Evolutionary conservation across 768 basidiomycete genomes (phyloP).

Genomic region (Flagelloscypha sp.): DNA sequence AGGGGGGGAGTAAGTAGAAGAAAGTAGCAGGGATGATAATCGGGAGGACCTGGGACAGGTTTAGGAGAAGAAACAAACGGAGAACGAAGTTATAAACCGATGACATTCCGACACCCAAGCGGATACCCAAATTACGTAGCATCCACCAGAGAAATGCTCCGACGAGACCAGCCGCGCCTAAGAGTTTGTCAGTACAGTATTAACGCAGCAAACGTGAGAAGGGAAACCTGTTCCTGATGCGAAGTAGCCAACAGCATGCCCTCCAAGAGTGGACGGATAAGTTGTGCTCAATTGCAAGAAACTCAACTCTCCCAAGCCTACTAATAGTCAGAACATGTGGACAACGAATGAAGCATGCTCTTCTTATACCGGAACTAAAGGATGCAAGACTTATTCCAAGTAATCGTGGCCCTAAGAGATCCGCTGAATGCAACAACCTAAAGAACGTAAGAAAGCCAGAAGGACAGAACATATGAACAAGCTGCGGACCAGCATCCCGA

Average conservation of each 20-base stretch:
- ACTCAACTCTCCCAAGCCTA: constrained; percentile 89
- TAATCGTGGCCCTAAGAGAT: too few relatives aligned
- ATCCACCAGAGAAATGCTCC: constrained; percentile 97
- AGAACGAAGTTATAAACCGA: too few relatives aligned
- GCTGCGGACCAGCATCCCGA: constrained; percentile 71
- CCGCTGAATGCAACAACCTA: constrained; percentile 75
- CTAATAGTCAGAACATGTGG: background rate
- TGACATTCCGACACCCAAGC: constrained; percentile 73
- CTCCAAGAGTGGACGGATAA: constrained; percentile 60
- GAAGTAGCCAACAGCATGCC: constrained; percentile 72
- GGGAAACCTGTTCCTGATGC: background rate
- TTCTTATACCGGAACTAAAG: constrained; percentile 73
- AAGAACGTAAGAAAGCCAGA: background rate
- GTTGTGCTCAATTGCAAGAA: constrained; percentile 90
- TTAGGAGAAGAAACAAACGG: too few relatives aligned
- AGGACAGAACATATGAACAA: background rate
- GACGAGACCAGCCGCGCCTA: constrained; percentile 87
- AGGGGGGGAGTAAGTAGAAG: constrained; percentile 64
- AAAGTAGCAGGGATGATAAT: constrained; percentile 72
- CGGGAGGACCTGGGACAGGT: constrained; percentile 59
- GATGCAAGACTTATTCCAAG: constrained; percentile 73
- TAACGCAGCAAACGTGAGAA: too few relatives aligned
- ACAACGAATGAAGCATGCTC: constrained; percentile 2
- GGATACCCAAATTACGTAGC: constrained; percentile 76
- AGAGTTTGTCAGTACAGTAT: too few relatives aligned